These are phyloP conservation scores for Alternaria arborescens DNA, from an alignment of 2,329 filamentous ascomycete species.

Conservation along the genomic window DNA sequence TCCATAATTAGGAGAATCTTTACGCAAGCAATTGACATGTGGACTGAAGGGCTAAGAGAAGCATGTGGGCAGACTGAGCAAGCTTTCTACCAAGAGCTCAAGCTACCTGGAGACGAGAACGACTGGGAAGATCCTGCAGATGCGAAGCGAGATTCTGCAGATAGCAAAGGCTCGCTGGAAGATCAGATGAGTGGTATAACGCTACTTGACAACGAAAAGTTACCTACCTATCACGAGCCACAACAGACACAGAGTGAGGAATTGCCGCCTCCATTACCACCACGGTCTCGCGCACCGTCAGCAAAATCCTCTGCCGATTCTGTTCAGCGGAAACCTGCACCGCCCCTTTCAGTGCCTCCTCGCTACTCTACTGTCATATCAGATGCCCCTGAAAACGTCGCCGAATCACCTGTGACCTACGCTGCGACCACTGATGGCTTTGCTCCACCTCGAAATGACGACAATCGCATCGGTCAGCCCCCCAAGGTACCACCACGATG, in stretches of 20 bases:
- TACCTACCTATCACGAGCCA: conserved; percentile 22
- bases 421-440: conserved; percentile 53
- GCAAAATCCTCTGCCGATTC: conserved; percentile 40
- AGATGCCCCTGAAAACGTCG: conserved; percentile 46
- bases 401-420: conserved; percentile 52
- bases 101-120: conserved; percentile 49
- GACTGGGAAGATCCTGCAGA: conserved; percentile 61
- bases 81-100: conserved; percentile 53
- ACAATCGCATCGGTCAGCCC: conserved; percentile 15
- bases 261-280: conserved; percentile 51
- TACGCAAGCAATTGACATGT: conserved; percentile 57
- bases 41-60: conserved; percentile 55
- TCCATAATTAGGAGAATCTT: conserved; percentile 61
- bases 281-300: conserved; percentile 41
- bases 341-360: conserved; percentile 52
- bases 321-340: conserved; percentile 55
- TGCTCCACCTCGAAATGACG: conserved; percentile 36
- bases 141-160: conserved; percentile 30
- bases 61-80: conserved; percentile 51
- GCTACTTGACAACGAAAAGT: conserved; percentile 54
- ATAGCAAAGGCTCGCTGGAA: conserved; percentile 37
- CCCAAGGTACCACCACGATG: conserved; percentile 27
- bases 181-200: conserved; percentile 55
- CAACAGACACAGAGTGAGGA: conserved; percentile 21
- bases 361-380: conserved; percentile 56